A percentile compares a stretch with the other conserved stretches of the same genome.
Conservation (phyloP, 768 basidiomycete genomes). For the Trametes sanguinea region DNA sequence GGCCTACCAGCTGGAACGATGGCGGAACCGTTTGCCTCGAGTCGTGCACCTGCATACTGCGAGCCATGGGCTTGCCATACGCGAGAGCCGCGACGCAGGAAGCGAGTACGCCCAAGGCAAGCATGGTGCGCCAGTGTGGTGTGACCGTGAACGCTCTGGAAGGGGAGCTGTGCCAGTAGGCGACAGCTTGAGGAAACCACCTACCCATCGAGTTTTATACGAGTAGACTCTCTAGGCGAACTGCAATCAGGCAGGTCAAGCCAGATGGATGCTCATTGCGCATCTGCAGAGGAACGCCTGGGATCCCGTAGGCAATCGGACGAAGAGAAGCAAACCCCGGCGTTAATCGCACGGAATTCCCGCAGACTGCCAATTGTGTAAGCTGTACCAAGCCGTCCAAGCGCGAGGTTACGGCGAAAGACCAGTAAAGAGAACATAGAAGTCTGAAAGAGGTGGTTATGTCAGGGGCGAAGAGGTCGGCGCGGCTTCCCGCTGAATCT, state of each 20-base stretch:
- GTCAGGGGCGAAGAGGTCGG: not conserved
- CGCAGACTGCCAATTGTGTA: not conserved
- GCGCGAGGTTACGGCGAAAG: no score
- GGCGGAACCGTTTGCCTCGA: slow-evolving; percentile 28
- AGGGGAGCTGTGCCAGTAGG: no score
- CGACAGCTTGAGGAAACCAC: not conserved
- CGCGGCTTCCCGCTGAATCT: no score
- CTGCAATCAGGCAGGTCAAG: no score
- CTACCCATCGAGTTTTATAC: not conserved
- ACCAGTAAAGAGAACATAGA: not conserved
- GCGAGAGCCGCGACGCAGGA: slow-evolving; percentile 20
- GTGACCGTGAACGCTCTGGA: no score
- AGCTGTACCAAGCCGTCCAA: not conserved
- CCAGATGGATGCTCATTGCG: no score
- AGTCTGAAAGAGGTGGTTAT: not conserved
- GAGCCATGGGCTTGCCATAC: slow-evolving; percentile 24
- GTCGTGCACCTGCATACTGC: slow-evolving; percentile 35
- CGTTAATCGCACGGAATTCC: not conserved
- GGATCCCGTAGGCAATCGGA: not conserved
- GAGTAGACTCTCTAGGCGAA: no score
- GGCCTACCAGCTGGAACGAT: slow-evolving; percentile 33
- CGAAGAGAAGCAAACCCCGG: not conserved
- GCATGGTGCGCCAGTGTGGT: slow-evolving; percentile 15
- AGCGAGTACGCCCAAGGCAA: slow-evolving; percentile 20
- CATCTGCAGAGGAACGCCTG: not conserved